A percentile compares a stretch with the other conserved stretches of the same genome.
Evolutionary conservation across 345 rosid genomes (phyloP).

Genomic region (Carallia pectinifolia): DNA sequence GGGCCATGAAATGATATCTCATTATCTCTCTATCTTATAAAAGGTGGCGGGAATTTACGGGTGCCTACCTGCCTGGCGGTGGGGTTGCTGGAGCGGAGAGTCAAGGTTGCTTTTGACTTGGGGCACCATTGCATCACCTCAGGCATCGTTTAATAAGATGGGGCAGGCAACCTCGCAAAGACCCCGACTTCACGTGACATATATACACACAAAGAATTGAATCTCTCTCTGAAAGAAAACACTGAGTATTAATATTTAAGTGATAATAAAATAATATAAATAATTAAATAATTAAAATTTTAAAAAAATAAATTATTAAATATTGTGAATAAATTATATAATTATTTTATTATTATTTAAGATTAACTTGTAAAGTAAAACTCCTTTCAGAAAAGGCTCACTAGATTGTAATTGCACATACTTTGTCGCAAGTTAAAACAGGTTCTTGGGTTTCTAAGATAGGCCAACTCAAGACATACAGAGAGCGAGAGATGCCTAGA

Average conservation of each 20-base stretch:
- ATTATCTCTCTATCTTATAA: no score
- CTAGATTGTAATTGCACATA: slow-evolving; percentile 17
- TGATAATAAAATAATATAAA: no score
- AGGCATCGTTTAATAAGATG: not conserved
- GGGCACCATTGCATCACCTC: slow-evolving; percentile 5
- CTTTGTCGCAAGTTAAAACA: not conserved
- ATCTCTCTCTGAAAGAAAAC: not conserved
- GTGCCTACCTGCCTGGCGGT: slow-evolving; percentile 1
- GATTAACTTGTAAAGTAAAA: no score
- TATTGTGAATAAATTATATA: no score
- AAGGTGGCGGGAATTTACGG: not conserved
- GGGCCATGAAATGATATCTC: no score
- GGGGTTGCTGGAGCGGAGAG: no score
- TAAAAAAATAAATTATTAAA: no score
- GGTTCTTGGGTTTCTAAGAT: not conserved
- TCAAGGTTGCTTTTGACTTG: not conserved
- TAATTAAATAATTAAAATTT: no score
- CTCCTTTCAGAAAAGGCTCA: not conserved
- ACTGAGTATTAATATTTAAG: no score
- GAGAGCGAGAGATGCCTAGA: not conserved
- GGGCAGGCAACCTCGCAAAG: not conserved
- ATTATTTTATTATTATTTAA: no score
- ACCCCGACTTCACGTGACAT: not conserved
- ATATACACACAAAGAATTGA: not conserved
- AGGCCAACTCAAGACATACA: not conserved